Evolutionary conservation across 2,329 filamentous ascomycete species (phyloP).

Genomic region (Botryotinia convoluta): DNA sequence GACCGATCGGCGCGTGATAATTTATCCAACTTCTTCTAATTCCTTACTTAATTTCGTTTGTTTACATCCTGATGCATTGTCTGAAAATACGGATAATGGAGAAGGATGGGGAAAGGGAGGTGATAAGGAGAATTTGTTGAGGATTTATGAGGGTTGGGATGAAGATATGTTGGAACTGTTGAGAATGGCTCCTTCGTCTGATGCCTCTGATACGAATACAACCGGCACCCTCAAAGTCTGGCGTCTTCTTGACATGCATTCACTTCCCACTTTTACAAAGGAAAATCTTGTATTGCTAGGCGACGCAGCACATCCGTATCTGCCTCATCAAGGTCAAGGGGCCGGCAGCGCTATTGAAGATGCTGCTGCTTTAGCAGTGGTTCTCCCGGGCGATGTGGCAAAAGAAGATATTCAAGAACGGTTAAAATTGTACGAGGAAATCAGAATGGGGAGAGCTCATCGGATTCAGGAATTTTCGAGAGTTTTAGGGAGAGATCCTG

Average conservation of each 20-base stretch:
- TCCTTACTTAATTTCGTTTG: constrained; percentile 49
- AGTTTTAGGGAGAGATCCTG: constrained; percentile 48
- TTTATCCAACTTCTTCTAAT: constrained; percentile 49
- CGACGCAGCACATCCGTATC: constrained; percentile 67
- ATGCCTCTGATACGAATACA: constrained; percentile 21
- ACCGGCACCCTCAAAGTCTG: constrained; percentile 50
- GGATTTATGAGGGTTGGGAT: constrained; percentile 11
- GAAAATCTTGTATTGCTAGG: constrained; percentile 57
- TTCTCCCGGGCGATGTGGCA: constrained; percentile 50
- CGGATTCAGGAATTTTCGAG: constrained; percentile 58
- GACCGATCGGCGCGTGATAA: constrained; percentile 45
- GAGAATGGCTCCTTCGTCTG: not conserved
- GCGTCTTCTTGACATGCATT: constrained; percentile 61
- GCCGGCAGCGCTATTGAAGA: constrained; percentile 66
- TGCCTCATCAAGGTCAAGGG: constrained; percentile 63
- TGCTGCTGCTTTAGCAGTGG: constrained; percentile 54
- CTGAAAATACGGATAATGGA: constrained; percentile 39
- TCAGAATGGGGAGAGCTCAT: constrained; percentile 56
- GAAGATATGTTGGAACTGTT: constrained; percentile 5
- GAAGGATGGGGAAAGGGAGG: constrained; percentile 4
- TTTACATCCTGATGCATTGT: constrained; percentile 47
- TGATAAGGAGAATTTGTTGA: not conserved
- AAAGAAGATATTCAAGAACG: constrained; percentile 51
- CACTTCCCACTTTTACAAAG: constrained; percentile 54
- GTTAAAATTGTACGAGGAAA: constrained; percentile 57